phyloP scores from a whole-genome alignment of 2,329 filamentous ascomycete genomes.

The Ceratocystis ficicola region DNA sequence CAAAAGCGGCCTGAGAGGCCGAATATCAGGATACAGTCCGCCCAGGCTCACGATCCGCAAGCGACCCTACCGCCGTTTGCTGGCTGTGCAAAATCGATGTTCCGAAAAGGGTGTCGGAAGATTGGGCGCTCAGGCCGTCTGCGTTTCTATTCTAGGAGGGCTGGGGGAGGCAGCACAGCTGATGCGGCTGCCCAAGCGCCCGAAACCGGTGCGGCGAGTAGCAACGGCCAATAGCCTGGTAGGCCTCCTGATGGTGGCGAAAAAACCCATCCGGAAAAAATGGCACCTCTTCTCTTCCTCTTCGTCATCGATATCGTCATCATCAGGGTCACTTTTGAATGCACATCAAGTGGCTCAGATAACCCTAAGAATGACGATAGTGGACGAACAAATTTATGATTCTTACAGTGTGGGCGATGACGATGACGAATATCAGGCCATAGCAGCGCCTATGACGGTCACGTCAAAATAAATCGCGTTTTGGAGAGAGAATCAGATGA shows the following conservation, averaged over 20 bases:
- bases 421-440: no score
- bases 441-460: slow-evolving; percentile 30
- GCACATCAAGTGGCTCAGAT: slow-evolving; percentile 10
- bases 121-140: neutral
- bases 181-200: slow-evolving; percentile 32
- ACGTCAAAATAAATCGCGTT: slow-evolving; percentile 40
- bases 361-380: neutral
- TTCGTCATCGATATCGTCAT: slow-evolving; percentile 17
- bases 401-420: neutral
- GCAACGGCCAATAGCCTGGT: neutral
- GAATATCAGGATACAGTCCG: no score
- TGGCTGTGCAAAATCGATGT: slow-evolving; percentile 5
- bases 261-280: no score
- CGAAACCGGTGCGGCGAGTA: neutral
- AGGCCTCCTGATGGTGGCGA: slow-evolving; percentile 23
- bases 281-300: slow-evolving; percentile 28
- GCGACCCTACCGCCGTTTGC: neutral
- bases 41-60: no score
- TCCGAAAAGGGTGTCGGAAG: neutral
- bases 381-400: slow-evolving; percentile 22
- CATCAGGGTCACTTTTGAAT: slow-evolving; percentile 18
- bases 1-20: slow-evolving; percentile 26
- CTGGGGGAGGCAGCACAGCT: slow-evolving; percentile 31
- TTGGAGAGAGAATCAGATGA: slow-evolving; percentile 40
- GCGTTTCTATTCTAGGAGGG: slow-evolving; percentile 37